Conservation (phyloP, 169 alveolate species). For the Plasmodium vivax region DNA sequence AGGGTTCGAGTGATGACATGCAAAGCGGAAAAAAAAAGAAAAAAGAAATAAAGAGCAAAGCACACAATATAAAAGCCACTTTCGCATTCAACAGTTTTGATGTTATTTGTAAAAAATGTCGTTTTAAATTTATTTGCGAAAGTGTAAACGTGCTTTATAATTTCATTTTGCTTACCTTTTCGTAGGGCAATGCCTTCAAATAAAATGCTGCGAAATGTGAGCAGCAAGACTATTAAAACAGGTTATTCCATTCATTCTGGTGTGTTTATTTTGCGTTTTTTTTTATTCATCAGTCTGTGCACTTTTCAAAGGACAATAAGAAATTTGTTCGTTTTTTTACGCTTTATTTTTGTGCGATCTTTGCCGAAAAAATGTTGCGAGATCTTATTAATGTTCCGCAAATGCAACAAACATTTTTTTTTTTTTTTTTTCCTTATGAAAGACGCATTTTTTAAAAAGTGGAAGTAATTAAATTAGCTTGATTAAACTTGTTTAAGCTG, state of each 20-base stretch:
- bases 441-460: neutral
- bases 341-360: neutral
- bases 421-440: neutral
- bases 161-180: neutral
- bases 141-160: neutral
- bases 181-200: neutral
- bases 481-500: neutral
- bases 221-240: neutral
- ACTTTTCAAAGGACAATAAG: neutral
- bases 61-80: neutral
- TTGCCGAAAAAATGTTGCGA: neutral
- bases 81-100: neutral
- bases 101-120: neutral
- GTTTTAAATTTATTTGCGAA: neutral
- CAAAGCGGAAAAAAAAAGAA: neutral
- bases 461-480: neutral
- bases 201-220: neutral
- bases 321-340: neutral
- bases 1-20: neutral
- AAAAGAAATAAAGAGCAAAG: neutral
- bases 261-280: neutral
- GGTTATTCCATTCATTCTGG: neutral
- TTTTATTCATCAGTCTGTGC: neutral
- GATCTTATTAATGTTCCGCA: neutral
- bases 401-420: neutral